Evolutionary conservation across 176 grass and related monocot genomes (phyloP).

Genomic region (Cenchrus americanus): DNA sequence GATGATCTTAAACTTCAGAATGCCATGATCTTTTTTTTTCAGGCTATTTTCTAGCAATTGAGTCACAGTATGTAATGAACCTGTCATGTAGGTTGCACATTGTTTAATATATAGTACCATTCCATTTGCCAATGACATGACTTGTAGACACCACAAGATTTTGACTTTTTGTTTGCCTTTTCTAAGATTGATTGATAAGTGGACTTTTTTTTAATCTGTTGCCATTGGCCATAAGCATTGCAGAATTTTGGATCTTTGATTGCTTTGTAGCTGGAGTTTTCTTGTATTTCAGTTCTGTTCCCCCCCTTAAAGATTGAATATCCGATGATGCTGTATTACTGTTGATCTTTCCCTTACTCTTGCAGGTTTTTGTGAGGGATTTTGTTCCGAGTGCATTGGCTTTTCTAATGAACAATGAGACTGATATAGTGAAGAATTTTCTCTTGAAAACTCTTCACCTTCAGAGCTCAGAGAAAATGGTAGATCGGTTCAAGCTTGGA

Average conservation of each 20-base stretch:
- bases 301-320: slow-evolving; percentile 11
- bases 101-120: neutral
- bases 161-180: slow-evolving; percentile 7
- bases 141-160: neutral
- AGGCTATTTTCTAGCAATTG: neutral
- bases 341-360: neutral
- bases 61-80: neutral
- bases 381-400: slow-evolving; percentile 89
- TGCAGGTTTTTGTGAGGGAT: slow-evolving; percentile 93
- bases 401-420: slow-evolving; percentile 93
- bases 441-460: slow-evolving; percentile 84
- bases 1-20: neutral
- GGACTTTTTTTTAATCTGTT: neutral
- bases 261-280: neutral
- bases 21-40: slow-evolving; percentile 1
- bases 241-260: neutral
- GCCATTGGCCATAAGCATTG: neutral
- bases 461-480: slow-evolving; percentile 87
- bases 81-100: neutral
- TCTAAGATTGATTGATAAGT: neutral
- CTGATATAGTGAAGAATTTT: slow-evolving; percentile 94
- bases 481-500: slow-evolving; percentile 95
- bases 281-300: neutral
- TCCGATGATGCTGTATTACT: neutral
- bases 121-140: neutral